Base-by-base conservation (phyloP, 768 basidiomycete species). In the Pisolithus microcarpus region DNA sequence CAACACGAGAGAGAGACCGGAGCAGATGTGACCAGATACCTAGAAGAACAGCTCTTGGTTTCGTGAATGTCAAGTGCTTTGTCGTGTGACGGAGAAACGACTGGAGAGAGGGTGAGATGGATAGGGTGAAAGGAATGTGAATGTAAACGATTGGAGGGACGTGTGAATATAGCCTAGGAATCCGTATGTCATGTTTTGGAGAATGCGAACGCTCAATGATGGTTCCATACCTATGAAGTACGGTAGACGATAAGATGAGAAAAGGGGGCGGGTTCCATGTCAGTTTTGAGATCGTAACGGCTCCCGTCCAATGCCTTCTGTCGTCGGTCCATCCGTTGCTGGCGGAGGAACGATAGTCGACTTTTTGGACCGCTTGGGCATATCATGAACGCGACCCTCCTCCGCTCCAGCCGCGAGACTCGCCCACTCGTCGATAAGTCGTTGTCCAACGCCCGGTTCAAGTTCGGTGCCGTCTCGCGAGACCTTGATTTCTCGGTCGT, bases 381-480 rank as follows among this genome's bases (percentile, higher is more conserved):
- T 6, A 30, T 15, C 15, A 5, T 26, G 26, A 15, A 26, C 13
- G 10, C 43, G 43, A 19, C 39, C 31, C 19, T 44, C 46, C 18
- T 47, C 43, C 16, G 16, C 50, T 19, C 30, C 49, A 16, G 39
- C 58, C 53, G 57, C 62, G 18, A 75, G 66, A 43, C 54, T 63
- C 38, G 70, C 65, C 89, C 89, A 92, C 56, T 87, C 84, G 5
- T 82, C 80, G 50, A 93, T 49, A 37, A 93, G 65, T 55, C 67
- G 72, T 57, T 80, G 75, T 23, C 88, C 89, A 13, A 89, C 78
- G 1, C 60, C 61, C 2, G 93, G 91, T 63, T 97, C 94, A 18
- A 98, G 65, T 63, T 97, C 94, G 1, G 93, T 96, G 16, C 94
- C 94, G 63, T 94, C 91, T 44, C 89, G 74, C 11, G 88, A 91